phyloP scores from a whole-genome alignment of 148 eudicot species.

The Amaranthus palmeri region DNA sequence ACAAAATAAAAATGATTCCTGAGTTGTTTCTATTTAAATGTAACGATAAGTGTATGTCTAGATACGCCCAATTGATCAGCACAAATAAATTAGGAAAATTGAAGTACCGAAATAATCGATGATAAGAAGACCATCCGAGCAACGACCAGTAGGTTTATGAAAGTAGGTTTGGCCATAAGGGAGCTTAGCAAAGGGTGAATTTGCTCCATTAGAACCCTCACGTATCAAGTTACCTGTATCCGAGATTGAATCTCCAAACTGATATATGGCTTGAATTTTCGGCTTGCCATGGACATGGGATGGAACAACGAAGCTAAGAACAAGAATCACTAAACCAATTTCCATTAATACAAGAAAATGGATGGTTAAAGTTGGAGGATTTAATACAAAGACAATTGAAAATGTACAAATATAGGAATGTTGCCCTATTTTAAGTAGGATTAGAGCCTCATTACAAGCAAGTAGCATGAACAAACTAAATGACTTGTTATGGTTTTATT shows the following conservation, averaged over 20 bases:
- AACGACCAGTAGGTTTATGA: conserved; percentile 25
- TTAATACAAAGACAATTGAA: too few relatives aligned
- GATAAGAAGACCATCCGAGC: conserved; percentile 26
- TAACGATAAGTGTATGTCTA: too few relatives aligned
- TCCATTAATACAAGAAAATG: too few relatives aligned
- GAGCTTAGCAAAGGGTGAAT: background rate
- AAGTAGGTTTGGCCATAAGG: conserved; percentile 20
- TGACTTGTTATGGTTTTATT: too few relatives aligned
- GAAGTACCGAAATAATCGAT: conserved; percentile 19
- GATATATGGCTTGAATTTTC: conserved; percentile 6
- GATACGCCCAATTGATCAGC: too few relatives aligned
- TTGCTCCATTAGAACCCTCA: background rate
- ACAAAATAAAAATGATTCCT: too few relatives aligned
- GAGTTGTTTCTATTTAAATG: too few relatives aligned
- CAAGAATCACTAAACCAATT: background rate
- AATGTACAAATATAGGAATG: too few relatives aligned
- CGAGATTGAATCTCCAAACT: conserved; percentile 25
- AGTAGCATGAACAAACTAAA: too few relatives aligned
- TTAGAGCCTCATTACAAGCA: too few relatives aligned
- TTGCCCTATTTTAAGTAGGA: too few relatives aligned
- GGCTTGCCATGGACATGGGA: background rate
- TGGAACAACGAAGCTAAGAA: background rate
- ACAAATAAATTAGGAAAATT: background rate
- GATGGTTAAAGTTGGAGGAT: too few relatives aligned
- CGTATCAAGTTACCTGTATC: conserved; percentile 22